Conservation (phyloP, 2,329 filamentous ascomycete genomes). For the Fusarium oligoseptatum region DNA sequence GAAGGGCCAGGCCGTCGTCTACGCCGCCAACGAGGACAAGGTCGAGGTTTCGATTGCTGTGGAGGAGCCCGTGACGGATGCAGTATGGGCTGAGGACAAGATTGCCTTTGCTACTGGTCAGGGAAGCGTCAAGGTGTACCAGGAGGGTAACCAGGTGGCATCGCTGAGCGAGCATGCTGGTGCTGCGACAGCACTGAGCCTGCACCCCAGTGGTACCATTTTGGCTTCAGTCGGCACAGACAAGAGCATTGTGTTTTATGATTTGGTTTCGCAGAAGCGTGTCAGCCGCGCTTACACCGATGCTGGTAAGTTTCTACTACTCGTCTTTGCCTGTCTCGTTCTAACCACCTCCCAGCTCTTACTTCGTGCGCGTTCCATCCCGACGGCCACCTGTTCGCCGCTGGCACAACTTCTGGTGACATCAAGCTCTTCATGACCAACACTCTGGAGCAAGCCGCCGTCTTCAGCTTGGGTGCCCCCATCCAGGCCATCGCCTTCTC, state of each 20-base stretch:
- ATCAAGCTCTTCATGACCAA: constrained; percentile 93
- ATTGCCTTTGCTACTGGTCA: constrained; percentile 80
- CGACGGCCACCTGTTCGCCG: constrained; percentile 93
- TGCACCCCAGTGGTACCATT: constrained; percentile 87
- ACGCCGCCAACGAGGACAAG: constrained; percentile 77
- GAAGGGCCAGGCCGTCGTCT: constrained; percentile 81
- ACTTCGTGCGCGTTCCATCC: constrained; percentile 90
- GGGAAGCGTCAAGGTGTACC: constrained; percentile 84
- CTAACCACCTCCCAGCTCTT: constrained; percentile 65
- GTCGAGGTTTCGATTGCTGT: constrained; percentile 76
- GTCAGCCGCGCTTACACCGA: constrained; percentile 85
- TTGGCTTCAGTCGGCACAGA: constrained; percentile 90
- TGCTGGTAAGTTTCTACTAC: constrained; percentile 71
- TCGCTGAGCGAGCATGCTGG: constrained; percentile 87
- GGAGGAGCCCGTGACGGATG: constrained; percentile 75
- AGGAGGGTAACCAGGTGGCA: constrained; percentile 76
- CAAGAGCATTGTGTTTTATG: constrained; percentile 93
- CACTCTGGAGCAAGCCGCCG: constrained; percentile 80
- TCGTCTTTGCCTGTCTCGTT: background rate
- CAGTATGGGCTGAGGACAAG: constrained; percentile 74
- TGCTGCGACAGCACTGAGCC: constrained; percentile 78
- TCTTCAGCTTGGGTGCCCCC: constrained; percentile 77
- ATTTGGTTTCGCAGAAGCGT: constrained; percentile 75
- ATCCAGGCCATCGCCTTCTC: constrained; percentile 87
- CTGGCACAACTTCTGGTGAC: constrained; percentile 82